A percentile compares a stretch with the other conserved stretches of the same genome.
phyloP scores from a whole-genome alignment of 1,139 yeast genomes.

The Yamadazyma dushanensis region DNA sequence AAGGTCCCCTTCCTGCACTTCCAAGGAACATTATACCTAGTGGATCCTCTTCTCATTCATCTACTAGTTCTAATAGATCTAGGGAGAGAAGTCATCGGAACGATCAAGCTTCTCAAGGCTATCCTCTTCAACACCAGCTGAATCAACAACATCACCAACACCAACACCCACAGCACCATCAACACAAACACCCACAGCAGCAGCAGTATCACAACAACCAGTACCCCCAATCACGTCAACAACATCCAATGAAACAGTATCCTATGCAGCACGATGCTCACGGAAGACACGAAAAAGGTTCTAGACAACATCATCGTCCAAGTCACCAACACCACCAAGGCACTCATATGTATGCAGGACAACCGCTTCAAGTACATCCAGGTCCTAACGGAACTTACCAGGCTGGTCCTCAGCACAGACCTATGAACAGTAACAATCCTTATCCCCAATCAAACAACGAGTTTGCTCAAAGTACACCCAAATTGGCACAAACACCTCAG shows the following conservation, averaged over 20 bases:
- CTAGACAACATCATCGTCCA: no score
- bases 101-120: background rate
- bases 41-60: background rate
- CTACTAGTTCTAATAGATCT: background rate
- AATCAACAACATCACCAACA: slow-evolving; percentile 2
- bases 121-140: slow-evolving; percentile 6
- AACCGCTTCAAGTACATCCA: no score
- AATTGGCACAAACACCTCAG: background rate
- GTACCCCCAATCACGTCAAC: no score
- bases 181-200: slow-evolving; percentile 1
- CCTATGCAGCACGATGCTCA: background rate
- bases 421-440: background rate
- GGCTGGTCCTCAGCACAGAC: background rate
- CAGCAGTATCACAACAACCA: no score
- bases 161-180: background rate
- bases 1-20: background rate
- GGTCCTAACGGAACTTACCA: background rate
- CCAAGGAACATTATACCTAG: background rate
- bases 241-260: background rate
- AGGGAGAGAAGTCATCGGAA: slow-evolving; percentile 1
- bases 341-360: no score
- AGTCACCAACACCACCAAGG: no score
- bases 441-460: background rate
- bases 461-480: slow-evolving; percentile 1
- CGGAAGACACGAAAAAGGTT: no score